phyloP scores from a whole-genome alignment of 2,329 filamentous ascomycete species.

The Cladorrhinum sp. region DNA sequence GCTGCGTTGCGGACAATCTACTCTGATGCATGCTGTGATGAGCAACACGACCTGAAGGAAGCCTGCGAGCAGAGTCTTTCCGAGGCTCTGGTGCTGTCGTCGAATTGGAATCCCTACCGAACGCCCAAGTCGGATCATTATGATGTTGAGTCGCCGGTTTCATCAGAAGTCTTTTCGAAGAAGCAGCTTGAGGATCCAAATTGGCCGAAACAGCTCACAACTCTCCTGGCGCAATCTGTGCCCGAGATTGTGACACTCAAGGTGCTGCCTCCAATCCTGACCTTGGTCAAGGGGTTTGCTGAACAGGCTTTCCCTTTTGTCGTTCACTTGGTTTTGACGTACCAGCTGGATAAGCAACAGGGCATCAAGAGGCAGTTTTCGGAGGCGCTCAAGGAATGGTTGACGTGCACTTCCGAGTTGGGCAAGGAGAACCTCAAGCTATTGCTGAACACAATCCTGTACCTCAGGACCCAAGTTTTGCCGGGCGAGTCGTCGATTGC shows the following conservation, averaged over 20 bases:
- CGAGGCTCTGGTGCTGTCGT: conserved; percentile 51
- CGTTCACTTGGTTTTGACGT: conserved; percentile 73
- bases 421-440: conserved; percentile 65
- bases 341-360: conserved; percentile 62
- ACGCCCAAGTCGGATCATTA: conserved; percentile 52
- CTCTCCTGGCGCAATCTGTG: conserved; percentile 58
- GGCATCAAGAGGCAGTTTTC: conserved; percentile 63
- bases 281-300: conserved; percentile 65
- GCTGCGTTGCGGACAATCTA: conserved; percentile 56
- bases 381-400: conserved; percentile 59
- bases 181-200: conserved; percentile 42
- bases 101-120: conserved; percentile 55
- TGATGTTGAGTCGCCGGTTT: conserved; percentile 26
- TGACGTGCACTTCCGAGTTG: conserved; percentile 46
- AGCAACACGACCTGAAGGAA: conserved; percentile 46
- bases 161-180: conserved; percentile 35
- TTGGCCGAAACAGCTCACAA: conserved; percentile 63
- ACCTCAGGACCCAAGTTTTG: conserved; percentile 76
- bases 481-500: conserved; percentile 74
- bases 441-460: conserved; percentile 76
- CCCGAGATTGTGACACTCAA: conserved; percentile 65
- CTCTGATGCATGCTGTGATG: conserved; percentile 48
- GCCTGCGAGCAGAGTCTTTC: conserved; percentile 53
- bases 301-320: conserved; percentile 77
- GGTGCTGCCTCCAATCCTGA: conserved; percentile 64